Conservation (phyloP, 2,329 filamentous ascomycete species). For the Aureobasidium sp. region DNA sequence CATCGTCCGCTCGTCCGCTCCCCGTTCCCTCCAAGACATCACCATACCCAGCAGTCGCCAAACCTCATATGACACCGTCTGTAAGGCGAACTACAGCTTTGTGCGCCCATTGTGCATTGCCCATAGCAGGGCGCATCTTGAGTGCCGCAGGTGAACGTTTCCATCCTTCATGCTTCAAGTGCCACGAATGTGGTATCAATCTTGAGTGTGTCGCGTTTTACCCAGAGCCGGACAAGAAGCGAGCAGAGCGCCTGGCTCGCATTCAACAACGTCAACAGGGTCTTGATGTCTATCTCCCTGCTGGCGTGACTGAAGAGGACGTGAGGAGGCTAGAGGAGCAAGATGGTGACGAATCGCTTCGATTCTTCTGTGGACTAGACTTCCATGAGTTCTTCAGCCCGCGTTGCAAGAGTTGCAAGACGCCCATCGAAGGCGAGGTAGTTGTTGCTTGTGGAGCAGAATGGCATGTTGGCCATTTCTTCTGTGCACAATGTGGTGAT, state of each 20-base stretch:
- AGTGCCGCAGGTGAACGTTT: constrained; percentile 75
- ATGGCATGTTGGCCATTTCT: constrained; percentile 97
- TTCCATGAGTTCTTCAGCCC: constrained; percentile 94
- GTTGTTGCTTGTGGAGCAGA: constrained; percentile 89
- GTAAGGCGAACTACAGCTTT: constrained; percentile 53
- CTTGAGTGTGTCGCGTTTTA: constrained; percentile 96
- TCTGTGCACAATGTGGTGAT: constrained; percentile 97
- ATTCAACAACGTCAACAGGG: constrained; percentile 54
- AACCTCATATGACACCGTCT: constrained; percentile 36
- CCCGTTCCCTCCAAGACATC: constrained; percentile 36
- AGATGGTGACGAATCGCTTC: constrained; percentile 63
- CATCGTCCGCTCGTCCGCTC: constrained; percentile 32
- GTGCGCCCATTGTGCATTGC: constrained; percentile 74
- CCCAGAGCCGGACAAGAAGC: constrained; percentile 70
- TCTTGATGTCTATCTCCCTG: constrained; percentile 48
- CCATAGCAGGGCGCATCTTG: constrained; percentile 86
- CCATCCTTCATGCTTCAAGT: constrained; percentile 88
- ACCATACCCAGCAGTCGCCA: constrained; percentile 9
- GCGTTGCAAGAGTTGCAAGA: constrained; percentile 91
- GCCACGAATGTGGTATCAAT: constrained; percentile 75
- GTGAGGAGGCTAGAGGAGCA: constrained; percentile 22
- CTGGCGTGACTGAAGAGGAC: constrained; percentile 51
- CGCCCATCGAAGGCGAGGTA: constrained; percentile 91
- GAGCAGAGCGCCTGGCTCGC: constrained; percentile 63
- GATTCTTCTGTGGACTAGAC: constrained; percentile 98